Evolutionary conservation across 2,329 filamentous ascomycete genomes (phyloP).

Genomic region (Triangularia setosa): DNA sequence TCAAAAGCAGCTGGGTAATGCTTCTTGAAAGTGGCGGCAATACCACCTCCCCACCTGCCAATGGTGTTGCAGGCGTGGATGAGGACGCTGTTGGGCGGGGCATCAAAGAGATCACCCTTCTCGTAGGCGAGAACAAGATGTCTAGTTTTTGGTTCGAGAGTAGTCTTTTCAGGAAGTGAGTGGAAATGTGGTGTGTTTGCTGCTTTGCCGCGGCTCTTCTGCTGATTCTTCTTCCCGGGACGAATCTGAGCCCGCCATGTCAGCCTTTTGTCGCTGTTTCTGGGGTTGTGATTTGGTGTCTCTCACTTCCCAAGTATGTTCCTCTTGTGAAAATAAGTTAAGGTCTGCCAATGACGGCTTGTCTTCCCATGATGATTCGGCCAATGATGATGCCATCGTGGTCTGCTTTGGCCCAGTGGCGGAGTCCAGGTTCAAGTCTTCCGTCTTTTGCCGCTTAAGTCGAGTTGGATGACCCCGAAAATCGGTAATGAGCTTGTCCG

Average conservation of each 20-base stretch:
- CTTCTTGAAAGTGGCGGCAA: slow-evolving; percentile 17
- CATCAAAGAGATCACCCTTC: slow-evolving; percentile 18
- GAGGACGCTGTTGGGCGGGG: slow-evolving; percentile 18
- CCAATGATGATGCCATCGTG: background rate
- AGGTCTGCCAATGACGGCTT: background rate
- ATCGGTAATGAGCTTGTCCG: background rate
- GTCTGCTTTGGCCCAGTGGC: background rate
- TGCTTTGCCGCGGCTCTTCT: background rate
- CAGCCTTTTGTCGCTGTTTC: background rate
- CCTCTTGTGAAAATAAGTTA: background rate
- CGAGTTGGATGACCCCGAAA: background rate
- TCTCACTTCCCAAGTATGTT: background rate
- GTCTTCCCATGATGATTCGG: background rate
- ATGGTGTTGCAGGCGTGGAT: slow-evolving; percentile 26
- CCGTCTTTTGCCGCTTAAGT: background rate
- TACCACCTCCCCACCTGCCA: slow-evolving; percentile 23
- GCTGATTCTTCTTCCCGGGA: background rate
- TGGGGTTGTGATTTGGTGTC: background rate
- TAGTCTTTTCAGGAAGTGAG: background rate
- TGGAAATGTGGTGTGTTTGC: background rate
- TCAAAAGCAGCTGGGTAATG: slow-evolving; percentile 20
- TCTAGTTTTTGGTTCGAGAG: background rate
- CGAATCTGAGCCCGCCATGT: background rate
- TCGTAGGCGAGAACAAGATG: background rate
- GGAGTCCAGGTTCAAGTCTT: background rate